Evolutionary conservation across 768 basidiomycete species (phyloP), one percentile per base, ranked within the genome.

Genomic region (Suillus weaverae): DNA sequence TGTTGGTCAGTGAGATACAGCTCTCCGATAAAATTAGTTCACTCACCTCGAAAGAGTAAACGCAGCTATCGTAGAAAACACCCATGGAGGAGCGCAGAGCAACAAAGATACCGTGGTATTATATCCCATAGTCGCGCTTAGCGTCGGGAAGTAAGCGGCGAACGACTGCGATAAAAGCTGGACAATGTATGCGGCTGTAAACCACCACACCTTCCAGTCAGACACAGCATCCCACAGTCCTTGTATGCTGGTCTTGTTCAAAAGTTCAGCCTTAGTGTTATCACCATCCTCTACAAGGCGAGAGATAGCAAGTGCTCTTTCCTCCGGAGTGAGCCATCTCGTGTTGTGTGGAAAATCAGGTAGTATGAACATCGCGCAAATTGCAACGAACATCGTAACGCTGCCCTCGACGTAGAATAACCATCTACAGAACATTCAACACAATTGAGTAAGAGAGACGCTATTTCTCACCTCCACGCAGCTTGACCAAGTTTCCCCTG

Each of bases 131-230:
- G 81, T 76, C 14, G 62, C 48, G 10, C 73, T 74, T n/a, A 78
- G 60, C 10, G 72, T 72, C 4, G 74, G 74, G 72, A 75, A 38
- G 39, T 61, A 39, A 66, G 65, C 32, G 72, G 68, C 54, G 71
- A 68, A 56, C 71, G 72, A 64, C 73, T 74, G 65, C 67, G 70
- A 14, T 5, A 56, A 44, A 4, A 62, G 50, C 35, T 48, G 56
- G 20, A 32, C 48, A 69, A 70, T 57, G 70, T 68, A 69, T 16
- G 62, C 62, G 4, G 46, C 26, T 16, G 75, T 74, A 63, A 83
- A 70, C 68, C 73, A 72, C 77, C 81, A 82, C 50, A 82, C 79
- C 69, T 81, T 82, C 73, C 72, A 68, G 68, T 82, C 81, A 53
- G 74, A 73, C 59, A 81, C 35, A 16, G 80, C 80, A 68, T 81